These are phyloP conservation scores for Euphorbia peplus DNA, from an alignment of 345 rosid species.

Conservation along the genomic window DNA sequence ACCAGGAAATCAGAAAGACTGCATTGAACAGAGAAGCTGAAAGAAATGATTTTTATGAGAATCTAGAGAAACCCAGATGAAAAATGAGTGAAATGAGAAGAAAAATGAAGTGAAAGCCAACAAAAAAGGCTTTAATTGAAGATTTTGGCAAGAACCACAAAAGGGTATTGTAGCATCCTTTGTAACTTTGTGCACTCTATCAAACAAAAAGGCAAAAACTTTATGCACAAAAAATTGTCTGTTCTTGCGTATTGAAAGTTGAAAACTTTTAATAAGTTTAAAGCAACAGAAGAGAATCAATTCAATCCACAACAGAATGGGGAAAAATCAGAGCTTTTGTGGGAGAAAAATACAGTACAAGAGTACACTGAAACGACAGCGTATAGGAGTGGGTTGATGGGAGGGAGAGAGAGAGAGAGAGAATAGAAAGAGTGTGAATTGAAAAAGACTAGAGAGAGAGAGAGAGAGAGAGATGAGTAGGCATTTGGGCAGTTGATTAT, in stretches of 20 bases:
- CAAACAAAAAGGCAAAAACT: slow-evolving; percentile 4
- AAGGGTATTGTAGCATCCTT: not conserved
- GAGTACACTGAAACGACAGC: not conserved
- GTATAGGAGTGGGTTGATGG: no score
- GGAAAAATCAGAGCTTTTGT: not conserved
- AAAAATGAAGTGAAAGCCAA: slow-evolving; percentile 25
- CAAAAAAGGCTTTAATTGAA: slow-evolving; percentile 26
- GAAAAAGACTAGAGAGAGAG: not conserved
- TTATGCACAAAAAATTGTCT: slow-evolving; percentile 7
- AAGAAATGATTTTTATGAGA: slow-evolving; percentile 10
- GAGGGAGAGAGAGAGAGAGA: not conserved
- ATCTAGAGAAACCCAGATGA: slow-evolving; percentile 27
- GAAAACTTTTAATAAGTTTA: not conserved
- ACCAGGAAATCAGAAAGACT: slow-evolving; percentile 35
- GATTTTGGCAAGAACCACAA: slow-evolving; percentile 16
- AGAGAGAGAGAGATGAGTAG: not conserved
- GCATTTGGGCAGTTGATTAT: not conserved
- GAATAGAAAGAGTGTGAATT: not conserved
- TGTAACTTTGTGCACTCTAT: not conserved
- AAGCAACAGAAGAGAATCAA: not conserved
- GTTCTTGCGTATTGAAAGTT: slow-evolving; percentile 10
- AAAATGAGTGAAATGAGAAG: slow-evolving; percentile 32
- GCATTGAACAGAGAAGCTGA: slow-evolving; percentile 39
- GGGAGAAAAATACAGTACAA: no score
- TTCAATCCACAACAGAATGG: not conserved